Conservation (phyloP, 1,139 yeast species). For the Hansenula lynferdii region DNA sequence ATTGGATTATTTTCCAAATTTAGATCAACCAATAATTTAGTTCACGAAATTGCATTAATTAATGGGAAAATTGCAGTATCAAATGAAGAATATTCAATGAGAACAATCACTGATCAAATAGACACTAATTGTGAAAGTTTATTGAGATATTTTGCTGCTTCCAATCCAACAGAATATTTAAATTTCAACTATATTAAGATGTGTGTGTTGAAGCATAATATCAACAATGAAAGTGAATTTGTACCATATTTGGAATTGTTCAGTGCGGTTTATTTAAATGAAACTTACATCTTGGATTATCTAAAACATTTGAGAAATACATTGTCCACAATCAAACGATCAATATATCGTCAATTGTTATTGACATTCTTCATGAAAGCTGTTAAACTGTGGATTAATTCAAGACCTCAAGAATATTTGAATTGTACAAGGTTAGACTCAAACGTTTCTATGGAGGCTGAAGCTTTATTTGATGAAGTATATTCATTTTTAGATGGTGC, state of each 20-base stretch:
- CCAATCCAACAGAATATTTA: conserved; percentile 49
- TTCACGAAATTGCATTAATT: conserved; percentile 22
- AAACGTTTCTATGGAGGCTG: conserved; percentile 22
- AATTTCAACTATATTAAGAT: conserved; percentile 35
- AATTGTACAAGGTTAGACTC: conserved; percentile 28
- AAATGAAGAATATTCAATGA: conserved; percentile 16
- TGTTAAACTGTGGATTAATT: conserved; percentile 49
- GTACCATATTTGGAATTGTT: conserved; percentile 48
- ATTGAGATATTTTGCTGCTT: conserved; percentile 46
- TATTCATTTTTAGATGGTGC: conserved; percentile 16
- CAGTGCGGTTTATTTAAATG: conserved; percentile 43
- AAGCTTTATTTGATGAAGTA: conserved; percentile 23
- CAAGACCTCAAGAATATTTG: conserved; percentile 50
- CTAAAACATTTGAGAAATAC: conserved; percentile 37
- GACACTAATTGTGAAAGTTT: conserved; percentile 42
- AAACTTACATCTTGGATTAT: conserved; percentile 32
- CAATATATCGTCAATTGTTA: conserved; percentile 50
- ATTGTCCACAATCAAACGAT: conserved; percentile 39
- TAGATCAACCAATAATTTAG: conserved; percentile 21
- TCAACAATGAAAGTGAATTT: conserved; percentile 37
- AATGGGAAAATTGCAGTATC: conserved; percentile 16
- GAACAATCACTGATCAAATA: conserved; percentile 31
- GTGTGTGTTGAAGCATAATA: conserved; percentile 29
- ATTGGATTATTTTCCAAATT: conserved; percentile 21
- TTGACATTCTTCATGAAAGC: conserved; percentile 46